Evolutionary conservation across 148 eudicot species (phyloP), one percentile per base, ranked within the genome.

Genomic region (Arctostaphylos glauca): DNA sequence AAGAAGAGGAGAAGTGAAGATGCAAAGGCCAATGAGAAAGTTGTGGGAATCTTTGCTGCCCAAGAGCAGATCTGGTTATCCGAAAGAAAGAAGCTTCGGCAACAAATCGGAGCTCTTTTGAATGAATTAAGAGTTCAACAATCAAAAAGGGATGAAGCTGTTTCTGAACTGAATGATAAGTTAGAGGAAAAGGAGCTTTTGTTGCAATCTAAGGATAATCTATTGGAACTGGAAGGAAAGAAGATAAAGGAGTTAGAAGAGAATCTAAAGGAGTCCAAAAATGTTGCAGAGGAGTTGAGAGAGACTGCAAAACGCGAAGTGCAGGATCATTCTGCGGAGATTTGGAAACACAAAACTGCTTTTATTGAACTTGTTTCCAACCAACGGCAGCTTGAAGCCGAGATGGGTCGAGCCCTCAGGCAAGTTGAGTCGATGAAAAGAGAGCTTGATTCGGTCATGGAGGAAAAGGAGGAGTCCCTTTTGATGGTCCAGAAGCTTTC

Each of bases 311-410:
- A 90, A 83, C 84, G 80, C 5, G 91, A 93, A 84, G 84, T 89
- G 80, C 93, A 93, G 76, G 89, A 88, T 43, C 95, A 88, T 83
- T 86, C 91, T 9, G 80, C 78, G 49, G 95, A 93, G 85, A 81
- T 94, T n/a, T 74, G 91, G 88, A 96, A 88, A 77, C 98, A 94
- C 83, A 96, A 93, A 85, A 90, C 92, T 0, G 97, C 98, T 4
- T 93, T 93, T 78, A 91, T 96, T 80, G 99, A 96, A 90, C 91
- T 96, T 31, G 97, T 96, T 25, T 94, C 99, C 2, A 92, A 86
- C 81, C 98, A 96, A 74, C 78, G 98, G 21, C 99, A 92, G 84
- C 89, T 96, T 43, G 97, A 96, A 80, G 97, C 98, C 62, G 98
- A 96, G 84, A 84, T 94, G 84, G 89, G 95, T 23, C 89, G 99